Evolutionary conservation across 257 asterid species (phyloP).

Genomic region (Salvia splendens): DNA sequence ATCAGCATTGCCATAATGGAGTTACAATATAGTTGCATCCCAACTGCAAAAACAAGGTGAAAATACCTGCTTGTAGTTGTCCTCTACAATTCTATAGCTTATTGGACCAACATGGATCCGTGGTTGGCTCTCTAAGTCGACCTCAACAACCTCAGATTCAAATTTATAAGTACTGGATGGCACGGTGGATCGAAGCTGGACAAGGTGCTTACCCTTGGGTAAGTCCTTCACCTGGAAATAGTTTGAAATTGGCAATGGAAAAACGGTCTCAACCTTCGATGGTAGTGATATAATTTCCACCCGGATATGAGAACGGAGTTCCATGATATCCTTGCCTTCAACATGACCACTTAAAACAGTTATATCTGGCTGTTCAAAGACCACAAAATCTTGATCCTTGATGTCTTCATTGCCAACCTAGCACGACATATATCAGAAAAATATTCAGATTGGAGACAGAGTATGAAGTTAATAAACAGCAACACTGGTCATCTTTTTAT

Average conservation of each 20-base stretch:
- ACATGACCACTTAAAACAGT: conserved; percentile 89
- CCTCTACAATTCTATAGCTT: conserved; percentile 60
- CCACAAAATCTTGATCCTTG: conserved; percentile 74
- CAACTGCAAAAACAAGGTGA: conserved; percentile 3
- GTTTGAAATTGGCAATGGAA: conserved; percentile 91
- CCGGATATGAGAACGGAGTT: conserved; percentile 61
- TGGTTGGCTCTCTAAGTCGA: conserved; percentile 68
- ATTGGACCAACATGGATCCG: conserved; percentile 81
- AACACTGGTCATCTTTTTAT: not conserved
- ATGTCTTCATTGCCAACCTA: conserved; percentile 72
- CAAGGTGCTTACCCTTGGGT: conserved; percentile 79
- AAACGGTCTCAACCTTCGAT: conserved; percentile 63
- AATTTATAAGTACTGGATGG: conserved; percentile 59
- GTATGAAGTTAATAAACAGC: conserved; percentile 4
- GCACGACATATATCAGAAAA: conserved; percentile 31
- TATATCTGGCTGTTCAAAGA: conserved; percentile 79
- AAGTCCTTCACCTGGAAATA: conserved; percentile 94
- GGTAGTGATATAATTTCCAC: conserved; percentile 77
- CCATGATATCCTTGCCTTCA: conserved; percentile 69
- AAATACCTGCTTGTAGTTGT: conserved; percentile 77
- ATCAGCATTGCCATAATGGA: conserved; percentile 10
- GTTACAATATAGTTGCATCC: not conserved
- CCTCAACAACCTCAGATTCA: conserved; percentile 73
- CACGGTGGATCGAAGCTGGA: conserved; percentile 72
- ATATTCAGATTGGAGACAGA: conserved; percentile 29